Base-by-base conservation (phyloP, 2,329 filamentous ascomycete species). In the Hymenoscyphus linearis region DNA sequence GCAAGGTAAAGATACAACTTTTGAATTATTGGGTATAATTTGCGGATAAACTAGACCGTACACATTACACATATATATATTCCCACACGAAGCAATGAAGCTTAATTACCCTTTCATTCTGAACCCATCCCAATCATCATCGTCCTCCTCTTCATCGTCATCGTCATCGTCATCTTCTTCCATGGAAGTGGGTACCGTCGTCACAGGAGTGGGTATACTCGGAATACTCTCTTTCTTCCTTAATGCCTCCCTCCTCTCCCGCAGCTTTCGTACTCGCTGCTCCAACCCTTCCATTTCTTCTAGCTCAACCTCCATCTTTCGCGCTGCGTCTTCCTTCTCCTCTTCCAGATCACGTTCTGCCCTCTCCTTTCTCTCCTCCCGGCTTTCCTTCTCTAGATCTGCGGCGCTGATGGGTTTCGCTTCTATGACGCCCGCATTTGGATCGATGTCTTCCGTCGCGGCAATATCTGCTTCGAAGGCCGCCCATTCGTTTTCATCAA, bases 381-480 rank as follows among this genome's bases (percentile, higher is more conserved):
- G 75, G 14, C 79, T 77, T 60, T 82, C 80, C 13, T 79, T 81
- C 0, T 82, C 85, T 0, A 88, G 66, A 68, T 91, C 83, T 4
- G 84, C 83, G 0, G 84, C 81, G 2, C 85, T 84, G 71, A 91
- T 78, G 2, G 87, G 87, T 0, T 87, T 85, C 0, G 88, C 88
- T 1, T 82, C 86, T 65, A 91, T 90, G 2, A 85, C 83, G 14
- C 25, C 55, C n/a, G 84, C 50, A 12, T 14, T 18, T 6, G 84
- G 85, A 61, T 82, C 79, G 34, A 70, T 70, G 31, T 73, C 67
- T 26, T 77, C 71, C 34, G 77, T 76, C 18, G 71, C 71, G 7
- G 85, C 88, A 60, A 96, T 86, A 59, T 96, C 90, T 2, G 89
- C 89, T 72, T 96, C 88, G 71, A 96, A 96, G 9, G 90, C 90